phyloP scores from a whole-genome alignment of 2,329 filamentous ascomycete species.

The Eurotiales sp. region DNA sequence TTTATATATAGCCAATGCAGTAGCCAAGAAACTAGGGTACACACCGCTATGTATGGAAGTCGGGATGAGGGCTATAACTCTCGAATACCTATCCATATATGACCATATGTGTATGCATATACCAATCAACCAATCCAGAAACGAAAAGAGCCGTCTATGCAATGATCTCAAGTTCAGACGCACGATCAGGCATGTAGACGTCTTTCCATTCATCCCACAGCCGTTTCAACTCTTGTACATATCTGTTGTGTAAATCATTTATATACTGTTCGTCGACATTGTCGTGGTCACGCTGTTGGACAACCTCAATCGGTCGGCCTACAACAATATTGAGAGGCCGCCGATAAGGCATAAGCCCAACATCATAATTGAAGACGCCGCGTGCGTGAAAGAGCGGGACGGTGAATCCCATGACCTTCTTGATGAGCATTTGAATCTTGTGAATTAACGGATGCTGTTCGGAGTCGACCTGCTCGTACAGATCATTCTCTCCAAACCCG shows the following conservation, averaged over 20 bases:
- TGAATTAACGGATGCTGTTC: conserved; percentile 74
- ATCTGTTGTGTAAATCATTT: conserved; percentile 72
- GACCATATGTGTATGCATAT: conserved; percentile 2
- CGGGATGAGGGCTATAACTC: too few relatives aligned
- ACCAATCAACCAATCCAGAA: not conserved
- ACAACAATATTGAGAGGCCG: conserved; percentile 85
- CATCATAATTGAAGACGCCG: conserved; percentile 96
- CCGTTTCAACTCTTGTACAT: conserved; percentile 59
- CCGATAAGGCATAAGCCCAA: conserved; percentile 92
- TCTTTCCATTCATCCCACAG: conserved; percentile 48
- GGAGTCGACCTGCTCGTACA: conserved; percentile 85
- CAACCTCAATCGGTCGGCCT: conserved; percentile 72
- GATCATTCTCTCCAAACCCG: conserved; percentile 90
- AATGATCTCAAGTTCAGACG: conserved; percentile 43
- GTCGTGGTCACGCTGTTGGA: conserved; percentile 51
- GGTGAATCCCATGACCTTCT: conserved; percentile 86
- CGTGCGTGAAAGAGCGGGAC: conserved; percentile 85
- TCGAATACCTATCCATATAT: not conserved
- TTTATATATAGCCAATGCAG: too few relatives aligned
- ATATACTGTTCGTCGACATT: conserved; percentile 72
- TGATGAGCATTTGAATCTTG: conserved; percentile 75
- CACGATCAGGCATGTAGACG: conserved; percentile 41
- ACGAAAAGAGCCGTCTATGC: conserved; percentile 22
- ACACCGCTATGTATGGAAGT: too few relatives aligned
- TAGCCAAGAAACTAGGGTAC: too few relatives aligned